Evolutionary conservation across 805 yeast species (phyloP), one percentile per base, ranked within the genome.

Genomic region (Candida odintsovae): DNA sequence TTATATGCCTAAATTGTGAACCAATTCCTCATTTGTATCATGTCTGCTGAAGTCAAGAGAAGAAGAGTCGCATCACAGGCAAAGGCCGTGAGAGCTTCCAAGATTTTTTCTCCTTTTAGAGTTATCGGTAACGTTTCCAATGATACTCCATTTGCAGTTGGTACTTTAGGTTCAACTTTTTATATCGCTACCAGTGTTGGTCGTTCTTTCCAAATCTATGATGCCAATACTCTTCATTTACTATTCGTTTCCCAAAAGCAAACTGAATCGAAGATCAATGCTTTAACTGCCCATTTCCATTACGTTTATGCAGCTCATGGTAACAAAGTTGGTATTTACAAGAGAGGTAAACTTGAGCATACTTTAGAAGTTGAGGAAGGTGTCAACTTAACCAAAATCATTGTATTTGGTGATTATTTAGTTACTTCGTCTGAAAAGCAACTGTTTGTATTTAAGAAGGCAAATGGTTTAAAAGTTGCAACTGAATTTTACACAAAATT

Each of bases 131-230:
- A 88, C 59, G 95, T 95, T n/a, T 76, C 96, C 25, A 88, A 88
- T 61, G 83, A 78, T 33, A 72, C 76, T 2, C 98, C 98, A 3
- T 88, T 90, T 62, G 86, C 96, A 7, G 72, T 89, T 19, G 95
- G 98, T 23, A 81, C 92, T 2, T 73, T 92, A 49, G 99, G 99
- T 44, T 76, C 87, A 15, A 81, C 95, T 1, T 90, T 86, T 58
- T 86, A 90, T 58, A 79, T 89, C 36, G 95, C 84, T 16, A 92
- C 98, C 0, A 82, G 87, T 40, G 96, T 94, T 20, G 98, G 97
- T 3, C 75, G 81, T 44, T 76, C 92, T 1, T 88, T 94, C 69
- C 98, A 92, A 64, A 88, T 94, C 25, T 94, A 86, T 60, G 99
- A 94, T 68, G 96, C 86, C 57, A 80, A 92, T 28, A 88, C 86